Evolutionary conservation across 2,329 filamentous ascomycete genomes (phyloP).

Genomic region (Chaetomium sp.): DNA sequence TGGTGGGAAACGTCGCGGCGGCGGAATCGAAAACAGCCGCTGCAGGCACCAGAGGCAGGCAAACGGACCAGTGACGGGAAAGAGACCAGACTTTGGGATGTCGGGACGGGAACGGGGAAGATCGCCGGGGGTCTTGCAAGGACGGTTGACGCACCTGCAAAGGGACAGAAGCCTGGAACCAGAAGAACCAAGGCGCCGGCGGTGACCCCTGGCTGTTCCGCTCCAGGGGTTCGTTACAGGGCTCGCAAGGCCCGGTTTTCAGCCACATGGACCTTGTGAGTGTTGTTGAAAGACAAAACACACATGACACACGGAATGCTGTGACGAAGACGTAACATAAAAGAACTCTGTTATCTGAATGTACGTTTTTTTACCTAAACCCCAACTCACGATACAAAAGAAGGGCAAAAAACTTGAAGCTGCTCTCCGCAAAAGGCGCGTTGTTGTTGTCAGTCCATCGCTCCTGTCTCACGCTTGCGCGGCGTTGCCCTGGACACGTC

Average conservation of each 20-base stretch:
- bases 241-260: neutral
- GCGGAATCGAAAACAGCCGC: neutral
- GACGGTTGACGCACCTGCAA: constrained; percentile 13
- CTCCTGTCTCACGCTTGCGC: too few species aligned
- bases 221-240: neutral
- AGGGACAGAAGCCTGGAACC: constrained; percentile 10
- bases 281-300: neutral
- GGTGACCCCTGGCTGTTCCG: neutral
- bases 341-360: too few species aligned
- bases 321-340: too few species aligned
- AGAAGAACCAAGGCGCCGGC: constrained; percentile 6
- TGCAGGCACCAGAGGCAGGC: too few species aligned
- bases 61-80: neutral
- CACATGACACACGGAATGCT: too few species aligned
- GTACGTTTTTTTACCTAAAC: too few species aligned
- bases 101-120: constrained; percentile 1
- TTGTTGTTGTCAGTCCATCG: too few species aligned
- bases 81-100: constrained; percentile 2
- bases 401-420: too few species aligned
- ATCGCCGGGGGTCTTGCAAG: neutral
- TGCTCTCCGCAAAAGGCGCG: too few species aligned
- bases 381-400: too few species aligned
- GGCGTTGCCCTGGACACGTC: too few species aligned
- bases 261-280: neutral
- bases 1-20: neutral